Conservation (phyloP, 2,329 filamentous ascomycete species). For the Purpureocillium takamizusanense region DNA sequence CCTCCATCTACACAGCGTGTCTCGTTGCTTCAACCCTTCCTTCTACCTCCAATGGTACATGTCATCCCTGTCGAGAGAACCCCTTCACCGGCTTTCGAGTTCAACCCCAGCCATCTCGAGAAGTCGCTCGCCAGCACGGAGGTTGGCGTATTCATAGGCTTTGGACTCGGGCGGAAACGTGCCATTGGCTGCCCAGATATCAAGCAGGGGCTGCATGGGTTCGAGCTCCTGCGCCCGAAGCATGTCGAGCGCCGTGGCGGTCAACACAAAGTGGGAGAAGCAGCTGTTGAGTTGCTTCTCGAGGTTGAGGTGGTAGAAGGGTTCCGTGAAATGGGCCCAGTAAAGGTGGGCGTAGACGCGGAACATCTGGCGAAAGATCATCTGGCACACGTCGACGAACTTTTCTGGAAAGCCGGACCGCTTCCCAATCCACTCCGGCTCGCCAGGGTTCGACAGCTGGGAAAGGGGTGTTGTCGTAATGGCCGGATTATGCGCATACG, state of each 20-base stretch:
- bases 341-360: slow-evolving; percentile 96
- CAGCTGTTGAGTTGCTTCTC: slow-evolving; percentile 80
- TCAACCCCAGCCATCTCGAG: slow-evolving; percentile 35
- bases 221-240: slow-evolving; percentile 84
- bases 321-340: slow-evolving; percentile 85
- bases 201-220: slow-evolving; percentile 90
- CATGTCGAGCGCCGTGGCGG: slow-evolving; percentile 72
- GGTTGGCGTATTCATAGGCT: slow-evolving; percentile 56
- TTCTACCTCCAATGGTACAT: no score
- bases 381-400: slow-evolving; percentile 84
- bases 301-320: slow-evolving; percentile 74
- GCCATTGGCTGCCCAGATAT: slow-evolving; percentile 83
- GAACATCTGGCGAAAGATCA: slow-evolving; percentile 97
- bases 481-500: slow-evolving; percentile 54
- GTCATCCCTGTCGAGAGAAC: no score
- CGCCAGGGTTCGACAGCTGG: slow-evolving; percentile 50
- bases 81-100: slow-evolving; percentile 12
- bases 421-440: slow-evolving; percentile 78
- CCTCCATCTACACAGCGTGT: no score
- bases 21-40: no score
- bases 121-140: slow-evolving; percentile 49
- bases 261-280: slow-evolving; percentile 77
- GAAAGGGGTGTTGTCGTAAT: slow-evolving; percentile 51
- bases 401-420: slow-evolving; percentile 85
- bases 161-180: slow-evolving; percentile 72